These are phyloP conservation scores for Sophora flavescens DNA, from an alignment of 306 rosid genomes.

Conservation along the genomic window DNA sequence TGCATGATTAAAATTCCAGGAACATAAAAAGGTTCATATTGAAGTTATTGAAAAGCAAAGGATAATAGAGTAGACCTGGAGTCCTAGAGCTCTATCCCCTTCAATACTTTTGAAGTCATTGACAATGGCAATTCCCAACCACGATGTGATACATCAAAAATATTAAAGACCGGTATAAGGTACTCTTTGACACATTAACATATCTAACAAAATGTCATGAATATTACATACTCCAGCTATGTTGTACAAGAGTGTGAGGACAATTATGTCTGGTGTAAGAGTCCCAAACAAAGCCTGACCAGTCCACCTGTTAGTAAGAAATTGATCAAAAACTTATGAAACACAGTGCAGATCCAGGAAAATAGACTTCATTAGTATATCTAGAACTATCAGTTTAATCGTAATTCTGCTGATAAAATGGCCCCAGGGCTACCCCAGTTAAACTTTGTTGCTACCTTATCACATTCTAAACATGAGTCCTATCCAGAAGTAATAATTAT, in stretches of 20 bases:
- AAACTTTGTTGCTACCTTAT: not conserved
- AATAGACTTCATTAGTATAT: constrained; percentile 4
- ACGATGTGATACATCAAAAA: constrained; percentile 41
- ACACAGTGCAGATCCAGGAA: not conserved
- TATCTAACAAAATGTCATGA: constrained; percentile 33
- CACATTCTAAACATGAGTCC: constrained; percentile 5
- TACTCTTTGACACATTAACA: constrained; percentile 14
- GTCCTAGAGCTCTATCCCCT: constrained; percentile 98
- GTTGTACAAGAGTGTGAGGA: constrained; percentile 92
- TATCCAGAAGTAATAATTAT: not conserved
- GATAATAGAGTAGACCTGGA: constrained; percentile 70
- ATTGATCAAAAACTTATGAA: constrained; percentile 26
- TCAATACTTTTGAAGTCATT: constrained; percentile 97
- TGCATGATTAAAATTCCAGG: constrained; percentile 28
- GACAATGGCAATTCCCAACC: constrained; percentile 97
- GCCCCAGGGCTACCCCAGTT: not conserved
- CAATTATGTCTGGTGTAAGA: constrained; percentile 83
- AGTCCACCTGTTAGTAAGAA: constrained; percentile 85
- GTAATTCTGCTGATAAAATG: not conserved
- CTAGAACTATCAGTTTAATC: constrained; percentile 12
- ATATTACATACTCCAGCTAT: constrained; percentile 88
- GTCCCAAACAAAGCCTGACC: constrained; percentile 99
- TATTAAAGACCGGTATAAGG: constrained; percentile 12
- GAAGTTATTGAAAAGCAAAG: constrained; percentile 7
- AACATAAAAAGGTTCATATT: constrained; percentile 19